A percentile compares a stretch with the other conserved stretches of the same genome.
Evolutionary conservation across 148 eudicot species (phyloP).

Genomic region (Spergularia bocconei): DNA sequence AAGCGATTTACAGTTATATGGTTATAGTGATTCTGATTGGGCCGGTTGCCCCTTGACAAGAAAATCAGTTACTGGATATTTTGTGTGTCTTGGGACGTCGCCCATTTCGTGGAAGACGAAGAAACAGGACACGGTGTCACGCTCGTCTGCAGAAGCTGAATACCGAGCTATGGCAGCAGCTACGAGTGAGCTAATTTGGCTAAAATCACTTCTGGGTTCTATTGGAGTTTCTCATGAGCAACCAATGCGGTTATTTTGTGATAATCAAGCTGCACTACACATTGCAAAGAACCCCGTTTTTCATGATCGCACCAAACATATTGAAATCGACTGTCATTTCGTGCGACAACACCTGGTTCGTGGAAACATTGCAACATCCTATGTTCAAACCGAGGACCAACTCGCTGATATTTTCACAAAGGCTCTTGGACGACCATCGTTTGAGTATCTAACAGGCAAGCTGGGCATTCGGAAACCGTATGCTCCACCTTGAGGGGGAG

Average conservation of each 20-base stretch:
- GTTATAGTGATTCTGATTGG: slow-evolving; percentile 2
- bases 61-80: background rate
- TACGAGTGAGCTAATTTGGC: slow-evolving; percentile 1
- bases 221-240: background rate
- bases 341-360: background rate
- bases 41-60: background rate
- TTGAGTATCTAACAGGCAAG: background rate
- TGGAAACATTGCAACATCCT: background rate
- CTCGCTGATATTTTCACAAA: background rate
- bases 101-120: slow-evolving; percentile 6
- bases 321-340: background rate
- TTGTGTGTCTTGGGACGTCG: background rate
- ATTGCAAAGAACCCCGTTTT: slow-evolving; percentile 8
- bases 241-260: background rate
- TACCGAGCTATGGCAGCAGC: background rate
- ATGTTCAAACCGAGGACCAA: background rate
- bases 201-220: background rate
- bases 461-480: background rate
- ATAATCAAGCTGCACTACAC: slow-evolving; percentile 1
- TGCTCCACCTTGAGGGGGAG: background rate
- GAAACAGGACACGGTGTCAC: background rate
- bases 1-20: background rate
- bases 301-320: slow-evolving; percentile 2
- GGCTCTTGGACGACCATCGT: background rate
- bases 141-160: slow-evolving; percentile 1